These are phyloP conservation scores for Backusella mclennaniae DNA, from an alignment of 192 early-diverging fungal species.

Conservation along the genomic window DNA sequence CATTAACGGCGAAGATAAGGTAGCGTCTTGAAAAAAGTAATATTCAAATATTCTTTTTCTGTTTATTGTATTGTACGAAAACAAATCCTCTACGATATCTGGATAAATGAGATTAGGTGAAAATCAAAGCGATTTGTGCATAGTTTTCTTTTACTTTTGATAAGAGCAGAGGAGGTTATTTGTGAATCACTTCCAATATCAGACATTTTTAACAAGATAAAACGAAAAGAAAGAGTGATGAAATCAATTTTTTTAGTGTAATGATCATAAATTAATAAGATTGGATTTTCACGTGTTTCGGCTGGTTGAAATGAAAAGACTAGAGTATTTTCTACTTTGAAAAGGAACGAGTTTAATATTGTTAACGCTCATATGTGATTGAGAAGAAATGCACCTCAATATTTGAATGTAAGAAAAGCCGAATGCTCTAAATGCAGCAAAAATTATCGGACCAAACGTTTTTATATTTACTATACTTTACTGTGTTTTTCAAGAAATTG, in stretches of 20 bases:
- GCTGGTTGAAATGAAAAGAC: not conserved
- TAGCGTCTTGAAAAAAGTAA: slow-evolving; percentile 52
- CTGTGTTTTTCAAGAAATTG: too few relatives aligned
- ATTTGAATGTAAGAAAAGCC: not conserved
- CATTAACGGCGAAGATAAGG: slow-evolving; percentile 48
- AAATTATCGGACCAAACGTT: not conserved
- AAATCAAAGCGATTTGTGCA: not conserved
- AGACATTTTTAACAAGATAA: slow-evolving; percentile 15
- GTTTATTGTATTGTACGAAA: slow-evolving; percentile 47
- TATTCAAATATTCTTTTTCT: slow-evolving; percentile 54
- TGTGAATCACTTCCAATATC: slow-evolving; percentile 23
- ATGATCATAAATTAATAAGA: not conserved
- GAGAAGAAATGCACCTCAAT: not conserved
- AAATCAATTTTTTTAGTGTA: not conserved
- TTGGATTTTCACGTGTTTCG: not conserved
- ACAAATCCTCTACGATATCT: slow-evolving; percentile 45
- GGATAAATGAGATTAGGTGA: not conserved
- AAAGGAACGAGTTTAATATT: too few relatives aligned
- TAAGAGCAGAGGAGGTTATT: slow-evolving; percentile 15
- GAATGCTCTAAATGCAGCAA: not conserved
- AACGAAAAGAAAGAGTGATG: not conserved
- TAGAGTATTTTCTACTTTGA: too few relatives aligned
- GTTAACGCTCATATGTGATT: not conserved
- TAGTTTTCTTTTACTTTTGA: not conserved
- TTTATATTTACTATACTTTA: too few relatives aligned